Evolutionary conservation across 345 rosid species (phyloP).

Genomic region (Nasturtium officinale): DNA sequence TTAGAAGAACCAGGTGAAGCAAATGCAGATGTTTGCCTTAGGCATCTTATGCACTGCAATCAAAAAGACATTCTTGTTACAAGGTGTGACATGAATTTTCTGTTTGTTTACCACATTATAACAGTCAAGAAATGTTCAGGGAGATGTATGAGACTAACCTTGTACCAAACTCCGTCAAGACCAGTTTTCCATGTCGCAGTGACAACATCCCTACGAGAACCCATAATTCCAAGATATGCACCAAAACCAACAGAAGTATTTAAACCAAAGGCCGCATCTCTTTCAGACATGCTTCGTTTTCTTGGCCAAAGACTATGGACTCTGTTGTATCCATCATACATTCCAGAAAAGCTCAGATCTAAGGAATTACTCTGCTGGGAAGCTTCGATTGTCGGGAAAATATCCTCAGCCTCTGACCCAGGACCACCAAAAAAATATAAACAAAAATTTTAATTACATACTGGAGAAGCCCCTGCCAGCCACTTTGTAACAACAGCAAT

Average conservation of each 20-base stretch:
- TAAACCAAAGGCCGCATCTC: conserved; percentile 98
- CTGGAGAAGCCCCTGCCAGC: conserved; percentile 93
- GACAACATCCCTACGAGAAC: conserved; percentile 96
- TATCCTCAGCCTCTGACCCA: conserved; percentile 84
- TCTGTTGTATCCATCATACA: conserved; percentile 59
- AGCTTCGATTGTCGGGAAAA: conserved; percentile 54
- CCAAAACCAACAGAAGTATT: conserved; percentile 92
- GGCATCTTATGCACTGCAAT: conserved; percentile 92
- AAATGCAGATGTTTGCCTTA: conserved; percentile 95
- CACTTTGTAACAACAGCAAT: conserved; percentile 97
- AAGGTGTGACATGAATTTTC: background rate
- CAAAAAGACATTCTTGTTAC: conserved; percentile 7
- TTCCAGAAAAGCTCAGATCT: conserved; percentile 48
- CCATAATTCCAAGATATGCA: conserved; percentile 98
- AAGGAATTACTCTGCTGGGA: conserved; percentile 48
- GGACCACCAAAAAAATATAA: conserved; percentile 85
- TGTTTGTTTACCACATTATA: background rate
- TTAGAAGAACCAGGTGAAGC: conserved; percentile 59
- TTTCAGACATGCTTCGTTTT: conserved; percentile 94
- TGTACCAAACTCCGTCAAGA: conserved; percentile 94
- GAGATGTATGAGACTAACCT: conserved; percentile 49
- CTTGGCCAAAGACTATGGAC: conserved; percentile 86
- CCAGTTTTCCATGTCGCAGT: conserved; percentile 97
- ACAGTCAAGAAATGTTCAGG: background rate
- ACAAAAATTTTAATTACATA: conserved; percentile 43